Conservation (phyloP, 2,329 filamentous ascomycete species). For the Aspergillus fumigatiaffinis region DNA sequence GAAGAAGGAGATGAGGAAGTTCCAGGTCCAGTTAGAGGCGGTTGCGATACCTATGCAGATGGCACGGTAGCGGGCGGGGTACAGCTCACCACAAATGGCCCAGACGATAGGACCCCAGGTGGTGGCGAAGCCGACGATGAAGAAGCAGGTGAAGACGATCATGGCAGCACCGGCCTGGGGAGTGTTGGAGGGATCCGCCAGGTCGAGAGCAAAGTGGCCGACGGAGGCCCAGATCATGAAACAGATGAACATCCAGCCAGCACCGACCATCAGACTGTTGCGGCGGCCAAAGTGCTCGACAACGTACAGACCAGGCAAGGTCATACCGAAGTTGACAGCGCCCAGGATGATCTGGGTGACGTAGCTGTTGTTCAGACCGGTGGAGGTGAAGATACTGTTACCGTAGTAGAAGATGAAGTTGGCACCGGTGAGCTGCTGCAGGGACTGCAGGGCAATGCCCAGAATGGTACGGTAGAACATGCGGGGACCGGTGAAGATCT, state of each 20-base stretch:
- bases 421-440: slow-evolving; percentile 44
- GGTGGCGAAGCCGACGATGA: slow-evolving; percentile 65
- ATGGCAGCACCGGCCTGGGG: slow-evolving; percentile 58
- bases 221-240: slow-evolving; percentile 62
- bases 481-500: slow-evolving; percentile 39
- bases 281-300: slow-evolving; percentile 66
- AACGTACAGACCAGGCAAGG: slow-evolving; percentile 64
- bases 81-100: slow-evolving; percentile 43
- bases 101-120: slow-evolving; percentile 63
- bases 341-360: slow-evolving; percentile 62
- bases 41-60: slow-evolving; percentile 73
- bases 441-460: slow-evolving; percentile 39
- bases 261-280: slow-evolving; percentile 62
- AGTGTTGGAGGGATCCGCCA: slow-evolving; percentile 37
- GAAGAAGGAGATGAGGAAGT: slow-evolving; percentile 71
- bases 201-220: slow-evolving; percentile 43
- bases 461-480: slow-evolving; percentile 42
- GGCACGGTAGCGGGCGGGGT: slow-evolving; percentile 51
- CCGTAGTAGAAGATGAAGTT: slow-evolving; percentile 54
- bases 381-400: slow-evolving; percentile 51
- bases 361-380: slow-evolving; percentile 61
- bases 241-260: slow-evolving; percentile 64
- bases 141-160: slow-evolving; percentile 68
- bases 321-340: slow-evolving; percentile 64
- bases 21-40: slow-evolving; percentile 70